Percentiles rank a stretch among this genome's conserved stretches.
Evolutionary conservation across 495 filamentous ascomycete species (phyloP).

Genomic region (Penicillium cosmopolitanum): DNA sequence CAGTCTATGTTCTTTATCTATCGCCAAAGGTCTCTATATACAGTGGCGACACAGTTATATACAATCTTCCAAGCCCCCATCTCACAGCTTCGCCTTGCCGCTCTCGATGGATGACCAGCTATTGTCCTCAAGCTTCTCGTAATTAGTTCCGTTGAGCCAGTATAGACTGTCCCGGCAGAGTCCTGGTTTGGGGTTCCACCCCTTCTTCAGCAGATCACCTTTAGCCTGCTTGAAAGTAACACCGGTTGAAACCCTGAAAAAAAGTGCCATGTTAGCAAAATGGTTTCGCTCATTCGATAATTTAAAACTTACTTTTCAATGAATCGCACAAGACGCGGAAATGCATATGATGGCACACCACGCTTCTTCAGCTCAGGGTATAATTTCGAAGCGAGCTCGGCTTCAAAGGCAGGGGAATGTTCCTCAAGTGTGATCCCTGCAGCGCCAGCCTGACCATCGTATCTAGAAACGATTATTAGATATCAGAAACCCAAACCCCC

Average conservation of each 20-base stretch:
- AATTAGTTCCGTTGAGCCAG: conserved; percentile 50
- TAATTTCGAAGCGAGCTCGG: conserved; percentile 39
- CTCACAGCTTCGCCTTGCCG: conserved; percentile 49
- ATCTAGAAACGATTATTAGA: conserved; percentile 30
- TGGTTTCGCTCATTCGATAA: conserved; percentile 5
- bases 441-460: conserved; percentile 57
- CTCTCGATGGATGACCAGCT: conserved; percentile 50
- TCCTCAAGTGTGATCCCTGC: conserved; percentile 52
- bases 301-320: conserved; percentile 46
- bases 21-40: not conserved
- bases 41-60: not conserved
- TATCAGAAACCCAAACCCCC: not conserved
- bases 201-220: conserved; percentile 48
- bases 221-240: conserved; percentile 59
- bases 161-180: conserved; percentile 46
- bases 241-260: conserved; percentile 47
- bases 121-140: conserved; percentile 41
- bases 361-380: conserved; percentile 48
- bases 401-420: conserved; percentile 33
- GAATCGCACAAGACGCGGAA: conserved; percentile 53
- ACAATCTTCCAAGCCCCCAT: not conserved
- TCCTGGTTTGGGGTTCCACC: conserved; percentile 45
- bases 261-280: conserved; percentile 1
- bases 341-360: conserved; percentile 53
- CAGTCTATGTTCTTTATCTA: not conserved